Evolutionary conservation across 164 flowering plant species (phyloP), one percentile per base, ranked within the genome.

Genomic region (Paratinospora sagittata): DNA sequence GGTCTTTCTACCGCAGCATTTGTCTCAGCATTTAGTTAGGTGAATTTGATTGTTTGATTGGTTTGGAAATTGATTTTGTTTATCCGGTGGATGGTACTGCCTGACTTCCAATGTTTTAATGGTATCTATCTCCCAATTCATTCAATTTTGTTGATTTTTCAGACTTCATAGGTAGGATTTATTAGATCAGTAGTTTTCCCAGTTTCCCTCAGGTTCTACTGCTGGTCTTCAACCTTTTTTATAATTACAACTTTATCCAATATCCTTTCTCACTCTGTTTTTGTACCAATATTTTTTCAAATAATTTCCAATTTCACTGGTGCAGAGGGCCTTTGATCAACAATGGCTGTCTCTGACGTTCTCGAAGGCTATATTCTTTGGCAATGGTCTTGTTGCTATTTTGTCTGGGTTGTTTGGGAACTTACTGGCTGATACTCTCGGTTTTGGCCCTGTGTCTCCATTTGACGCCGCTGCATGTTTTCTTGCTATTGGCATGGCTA

Each of bases 381-480:
- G 98, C 63, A 94, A 94, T 79, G 98, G 98, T 77, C 90, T 94
- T 65, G 83, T 94, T 76, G 98, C 98, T 37, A 94, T 94, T 72
- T 11, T 92, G 9, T 33, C 97, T 78, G 96, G 98, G 63, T 82
- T 94, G 81, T 84, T 92, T 76, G 98, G 91, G 27, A 94, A 94
- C 79, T 9, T 90, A 10, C 86, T 94, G 2, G 90, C 92, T 34
- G 98, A 90, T 76, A 68, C 83, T 63, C 57, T 92, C 45, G 75
- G 78, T 71, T 90, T 94, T 76, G 98, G 98, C 1, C 96, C 97
- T 60, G 98, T 94, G 49, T 91, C 97, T 11, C 98, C 98, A 6
- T 94, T 94, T 76, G 98, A 94, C 83, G 98, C 97, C 68, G 98
- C 98, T 63, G 84, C 93, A 12, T 87, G 91, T 84, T 85, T 94